Percentiles rank a stretch among this genome's conserved stretches.
These are phyloP conservation scores for Tricholoma hemisulphureum DNA, from an alignment of 768 basidiomycete genomes.

Conservation along the genomic window DNA sequence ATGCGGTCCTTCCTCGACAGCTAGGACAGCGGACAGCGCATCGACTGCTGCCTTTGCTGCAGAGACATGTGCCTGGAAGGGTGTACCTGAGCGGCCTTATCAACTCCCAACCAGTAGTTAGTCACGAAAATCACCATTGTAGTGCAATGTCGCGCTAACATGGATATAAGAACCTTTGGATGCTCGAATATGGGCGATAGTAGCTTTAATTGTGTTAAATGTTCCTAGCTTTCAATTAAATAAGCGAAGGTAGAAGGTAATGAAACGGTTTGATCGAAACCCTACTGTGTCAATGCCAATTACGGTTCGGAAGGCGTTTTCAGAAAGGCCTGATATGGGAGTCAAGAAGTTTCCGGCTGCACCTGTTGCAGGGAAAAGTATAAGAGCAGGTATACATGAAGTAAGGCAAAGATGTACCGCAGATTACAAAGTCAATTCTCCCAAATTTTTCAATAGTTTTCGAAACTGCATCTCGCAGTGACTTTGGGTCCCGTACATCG, in stretches of 20 bases:
- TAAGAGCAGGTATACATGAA: neutral
- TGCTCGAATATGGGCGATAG: slow-evolving; percentile 67
- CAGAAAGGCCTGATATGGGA: slow-evolving; percentile 77
- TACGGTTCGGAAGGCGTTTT: slow-evolving; percentile 90
- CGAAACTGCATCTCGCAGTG: slow-evolving; percentile 72
- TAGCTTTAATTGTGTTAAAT: slow-evolving; percentile 93
- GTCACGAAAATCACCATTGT: slow-evolving; percentile 50
- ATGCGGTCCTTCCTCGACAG: slow-evolving; percentile 91
- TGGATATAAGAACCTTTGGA: slow-evolving; percentile 83
- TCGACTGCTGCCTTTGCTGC: slow-evolving; percentile 96
- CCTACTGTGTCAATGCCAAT: slow-evolving; percentile 89
- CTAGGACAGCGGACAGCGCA: slow-evolving; percentile 80
- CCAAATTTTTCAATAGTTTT: slow-evolving; percentile 77
- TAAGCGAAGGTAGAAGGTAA: neutral
- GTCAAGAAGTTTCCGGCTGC: slow-evolving; percentile 97
- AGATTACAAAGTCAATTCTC: slow-evolving; percentile 91
- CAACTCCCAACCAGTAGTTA: slow-evolving; percentile 8
- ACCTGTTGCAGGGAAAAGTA: slow-evolving; percentile 42
- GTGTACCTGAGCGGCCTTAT: slow-evolving; percentile 50
- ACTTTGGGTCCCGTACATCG: slow-evolving; percentile 79
- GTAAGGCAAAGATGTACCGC: slow-evolving; percentile 52
- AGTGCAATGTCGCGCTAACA: slow-evolving; percentile 88
- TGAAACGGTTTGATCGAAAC: neutral
- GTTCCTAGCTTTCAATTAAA: slow-evolving; percentile 69
- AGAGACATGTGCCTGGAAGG: slow-evolving; percentile 90